Conservation (phyloP, 768 basidiomycete species). For the Boletus speciosus region DNA sequence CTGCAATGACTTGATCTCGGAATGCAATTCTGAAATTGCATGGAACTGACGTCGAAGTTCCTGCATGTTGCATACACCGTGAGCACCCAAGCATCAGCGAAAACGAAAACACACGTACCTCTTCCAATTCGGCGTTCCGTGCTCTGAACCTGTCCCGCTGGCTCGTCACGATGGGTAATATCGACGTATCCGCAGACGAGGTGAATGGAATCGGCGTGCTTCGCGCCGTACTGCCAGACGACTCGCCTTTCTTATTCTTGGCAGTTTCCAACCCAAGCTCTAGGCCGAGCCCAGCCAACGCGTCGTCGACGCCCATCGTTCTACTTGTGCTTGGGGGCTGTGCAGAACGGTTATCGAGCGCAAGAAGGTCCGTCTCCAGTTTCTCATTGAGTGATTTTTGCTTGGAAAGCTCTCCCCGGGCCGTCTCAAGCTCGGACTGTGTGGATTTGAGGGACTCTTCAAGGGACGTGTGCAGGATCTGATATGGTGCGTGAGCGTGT, state of each 20-base stretch:
- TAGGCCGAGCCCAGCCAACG: conserved; percentile 70
- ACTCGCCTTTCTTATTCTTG: conserved; percentile 19
- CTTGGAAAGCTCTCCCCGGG: conserved; percentile 67
- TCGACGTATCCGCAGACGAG: conserved; percentile 83
- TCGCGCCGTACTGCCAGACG: conserved; percentile 32
- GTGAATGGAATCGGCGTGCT: conserved; percentile 69
- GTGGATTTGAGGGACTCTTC: conserved; percentile 60
- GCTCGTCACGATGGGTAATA: conserved; percentile 96
- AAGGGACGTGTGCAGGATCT: conserved; percentile 85
- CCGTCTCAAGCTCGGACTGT: conserved; percentile 54
- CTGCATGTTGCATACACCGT: conserved; percentile 34
- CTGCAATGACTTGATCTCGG: conserved; percentile 89
- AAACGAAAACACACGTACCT: conserved; percentile 46
- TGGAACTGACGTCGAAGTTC: conserved; percentile 96
- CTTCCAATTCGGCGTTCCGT: conserved; percentile 95
- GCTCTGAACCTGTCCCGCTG: conserved; percentile 98
- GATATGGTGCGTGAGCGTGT: neutral
- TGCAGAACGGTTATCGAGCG: conserved; percentile 55
- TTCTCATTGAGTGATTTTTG: conserved; percentile 82
- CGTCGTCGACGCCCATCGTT: conserved; percentile 41
- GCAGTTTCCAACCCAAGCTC: conserved; percentile 34
- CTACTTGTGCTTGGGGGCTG: conserved; percentile 20
- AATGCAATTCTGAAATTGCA: conserved; percentile 87
- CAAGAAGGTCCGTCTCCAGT: conserved; percentile 86
- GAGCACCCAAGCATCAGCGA: neutral